Evolutionary conservation across 2,329 filamentous ascomycete species (phyloP).

Genomic region (Trichoderma guizhouense): DNA sequence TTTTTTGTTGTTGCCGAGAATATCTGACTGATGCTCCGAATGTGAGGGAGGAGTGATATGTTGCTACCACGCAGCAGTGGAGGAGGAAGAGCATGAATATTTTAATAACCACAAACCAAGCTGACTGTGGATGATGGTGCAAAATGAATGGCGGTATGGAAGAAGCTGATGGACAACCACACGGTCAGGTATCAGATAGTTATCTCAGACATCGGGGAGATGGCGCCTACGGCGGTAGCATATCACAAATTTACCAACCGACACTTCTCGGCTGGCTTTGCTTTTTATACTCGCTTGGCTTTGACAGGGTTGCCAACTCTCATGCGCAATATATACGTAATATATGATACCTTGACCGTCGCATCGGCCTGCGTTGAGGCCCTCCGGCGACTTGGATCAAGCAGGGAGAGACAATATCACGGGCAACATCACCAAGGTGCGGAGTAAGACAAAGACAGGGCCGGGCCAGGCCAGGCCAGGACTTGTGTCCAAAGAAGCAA

Average conservation of each 20-base stretch:
- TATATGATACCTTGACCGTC: background rate
- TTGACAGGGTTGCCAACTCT: background rate
- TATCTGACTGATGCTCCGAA: too few species aligned
- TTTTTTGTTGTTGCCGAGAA: background rate
- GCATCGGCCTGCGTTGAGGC: conserved; percentile 2
- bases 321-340: background rate
- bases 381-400: background rate
- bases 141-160: background rate
- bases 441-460: conserved; percentile 1
- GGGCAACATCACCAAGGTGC: background rate
- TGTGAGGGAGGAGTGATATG: too few species aligned
- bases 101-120: background rate
- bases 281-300: background rate
- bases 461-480: background rate
- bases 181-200: background rate
- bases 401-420: conserved; percentile 3
- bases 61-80: background rate
- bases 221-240: background rate
- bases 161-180: background rate
- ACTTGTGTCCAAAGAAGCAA: background rate
- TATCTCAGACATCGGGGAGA: background rate
- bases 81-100: background rate
- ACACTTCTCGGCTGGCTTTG: too few species aligned
- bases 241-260: background rate
- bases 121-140: background rate